Percentiles rank a stretch among this genome's conserved stretches.
These are phyloP conservation scores for Russula olivacea DNA, from an alignment of 768 basidiomycete species.

Conservation along the genomic window DNA sequence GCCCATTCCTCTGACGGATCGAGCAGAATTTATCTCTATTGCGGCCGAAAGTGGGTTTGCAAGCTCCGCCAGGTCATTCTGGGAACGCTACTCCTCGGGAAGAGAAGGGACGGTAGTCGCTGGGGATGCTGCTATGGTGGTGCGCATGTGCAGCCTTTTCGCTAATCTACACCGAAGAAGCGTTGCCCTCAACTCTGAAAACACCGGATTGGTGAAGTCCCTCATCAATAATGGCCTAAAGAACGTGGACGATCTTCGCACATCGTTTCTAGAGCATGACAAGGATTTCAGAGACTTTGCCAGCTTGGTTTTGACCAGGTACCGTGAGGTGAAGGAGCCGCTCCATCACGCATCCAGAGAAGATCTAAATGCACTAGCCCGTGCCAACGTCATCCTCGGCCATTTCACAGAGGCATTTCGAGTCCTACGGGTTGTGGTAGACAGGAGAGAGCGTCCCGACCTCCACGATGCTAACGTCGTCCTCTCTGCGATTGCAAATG, in stretches of 20 bases:
- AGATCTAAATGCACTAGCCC: conserved; percentile 54
- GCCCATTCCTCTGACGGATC: conserved; percentile 39
- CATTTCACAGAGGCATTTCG: conserved; percentile 42
- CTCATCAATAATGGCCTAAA: neutral
- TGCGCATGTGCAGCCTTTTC: conserved; percentile 50
- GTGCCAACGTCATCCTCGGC: conserved; percentile 55
- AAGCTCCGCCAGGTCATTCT: conserved; percentile 45
- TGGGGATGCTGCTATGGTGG: conserved; percentile 40
- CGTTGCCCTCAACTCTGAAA: neutral
- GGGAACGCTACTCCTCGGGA: conserved; percentile 49
- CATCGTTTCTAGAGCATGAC: conserved; percentile 3
- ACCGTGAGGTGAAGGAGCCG: conserved; percentile 41
- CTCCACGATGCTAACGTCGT: conserved; percentile 59
- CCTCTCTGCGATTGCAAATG: conserved; percentile 47
- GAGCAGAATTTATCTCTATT: conserved; percentile 46
- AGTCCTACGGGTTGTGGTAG: conserved; percentile 42
- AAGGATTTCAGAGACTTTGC: conserved; percentile 35
- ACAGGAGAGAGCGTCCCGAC: conserved; percentile 52
- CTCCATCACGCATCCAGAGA: conserved; percentile 43
- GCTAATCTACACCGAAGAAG: conserved; percentile 1
- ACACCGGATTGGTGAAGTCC: neutral
- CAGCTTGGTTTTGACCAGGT: conserved; percentile 42
- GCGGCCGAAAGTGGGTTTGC: conserved; percentile 45
- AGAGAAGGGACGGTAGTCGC: conserved; percentile 38
- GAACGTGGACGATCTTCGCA: neutral